These are phyloP conservation scores for Epithele typhae DNA, from an alignment of 768 basidiomycete species.

Conservation along the genomic window DNA sequence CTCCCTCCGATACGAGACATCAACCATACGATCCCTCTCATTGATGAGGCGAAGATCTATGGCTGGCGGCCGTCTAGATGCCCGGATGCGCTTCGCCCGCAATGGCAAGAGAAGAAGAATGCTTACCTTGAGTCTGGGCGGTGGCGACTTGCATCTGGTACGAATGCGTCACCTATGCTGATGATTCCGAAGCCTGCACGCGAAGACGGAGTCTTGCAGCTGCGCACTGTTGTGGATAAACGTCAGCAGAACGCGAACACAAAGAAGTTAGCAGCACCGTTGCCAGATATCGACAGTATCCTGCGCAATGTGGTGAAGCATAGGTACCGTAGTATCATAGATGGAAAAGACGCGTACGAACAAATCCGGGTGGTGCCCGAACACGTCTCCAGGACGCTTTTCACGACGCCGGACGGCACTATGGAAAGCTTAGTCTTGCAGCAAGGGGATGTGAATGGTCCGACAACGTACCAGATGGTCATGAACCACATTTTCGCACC, in stretches of 20 bases:
- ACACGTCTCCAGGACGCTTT: constrained; percentile 18
- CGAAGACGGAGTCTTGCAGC: neutral
- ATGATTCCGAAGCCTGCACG: constrained; percentile 9
- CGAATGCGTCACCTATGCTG: constrained; percentile 18
- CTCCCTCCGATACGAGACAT: constrained; percentile 17
- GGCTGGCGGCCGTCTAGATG: constrained; percentile 17
- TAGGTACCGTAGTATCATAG: constrained; percentile 17
- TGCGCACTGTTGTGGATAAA: constrained; percentile 5
- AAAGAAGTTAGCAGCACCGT: constrained; percentile 17
- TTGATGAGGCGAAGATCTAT: constrained; percentile 15
- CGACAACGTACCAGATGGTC: constrained; percentile 37
- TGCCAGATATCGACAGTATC: constrained; percentile 19
- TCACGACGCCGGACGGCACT: constrained; percentile 25
- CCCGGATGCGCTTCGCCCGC: constrained; percentile 15
- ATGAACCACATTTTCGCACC: constrained; percentile 38
- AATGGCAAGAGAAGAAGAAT: constrained; percentile 18
- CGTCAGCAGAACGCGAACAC: constrained; percentile 21
- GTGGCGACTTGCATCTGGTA: constrained; percentile 13
- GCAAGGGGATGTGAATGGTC: constrained; percentile 28
- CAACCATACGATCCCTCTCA: constrained; percentile 20
- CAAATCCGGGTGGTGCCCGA: constrained; percentile 22
- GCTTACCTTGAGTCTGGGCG: constrained; percentile 19
- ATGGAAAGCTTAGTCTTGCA: constrained; percentile 27
- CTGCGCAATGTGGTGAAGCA: constrained; percentile 12
- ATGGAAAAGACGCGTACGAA: constrained; percentile 26